Conservation (phyloP, 1,284 basidiomycete species). For the Rhizoctonia solani region DNA sequence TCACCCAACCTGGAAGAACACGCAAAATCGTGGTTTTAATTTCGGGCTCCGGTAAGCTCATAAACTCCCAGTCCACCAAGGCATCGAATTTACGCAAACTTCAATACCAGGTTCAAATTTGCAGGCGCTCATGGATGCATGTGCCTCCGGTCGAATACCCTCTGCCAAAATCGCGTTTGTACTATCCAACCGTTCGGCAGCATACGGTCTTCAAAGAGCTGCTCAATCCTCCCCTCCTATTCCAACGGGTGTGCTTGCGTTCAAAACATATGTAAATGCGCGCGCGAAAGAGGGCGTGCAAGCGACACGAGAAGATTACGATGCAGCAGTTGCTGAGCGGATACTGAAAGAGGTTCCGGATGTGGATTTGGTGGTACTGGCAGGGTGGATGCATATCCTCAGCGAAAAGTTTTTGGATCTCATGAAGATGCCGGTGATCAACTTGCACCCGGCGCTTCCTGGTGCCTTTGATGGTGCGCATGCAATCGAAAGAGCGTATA, state of each 20-base stretch:
- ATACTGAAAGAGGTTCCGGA: constrained; percentile 55
- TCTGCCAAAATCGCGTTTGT: constrained; percentile 77
- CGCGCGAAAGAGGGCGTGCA: constrained; percentile 18
- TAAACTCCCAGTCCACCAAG: constrained; percentile 25
- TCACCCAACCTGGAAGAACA: neutral
- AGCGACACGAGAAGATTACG: constrained; percentile 73
- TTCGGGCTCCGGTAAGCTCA: constrained; percentile 76
- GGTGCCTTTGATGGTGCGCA: constrained; percentile 92
- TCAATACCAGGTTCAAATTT: constrained; percentile 79
- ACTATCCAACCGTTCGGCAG: constrained; percentile 90
- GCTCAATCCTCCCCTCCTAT: constrained; percentile 70
- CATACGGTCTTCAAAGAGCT: constrained; percentile 87
- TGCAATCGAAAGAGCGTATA: constrained; percentile 87
- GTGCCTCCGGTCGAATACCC: constrained; percentile 61
- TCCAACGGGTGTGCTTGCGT: constrained; percentile 79
- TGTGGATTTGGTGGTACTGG: constrained; percentile 89
- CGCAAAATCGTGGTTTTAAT: constrained; percentile 65
- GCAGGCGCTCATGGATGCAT: constrained; percentile 91
- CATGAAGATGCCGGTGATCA: constrained; percentile 82
- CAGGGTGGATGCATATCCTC: constrained; percentile 98
- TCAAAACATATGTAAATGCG: constrained; percentile 82
- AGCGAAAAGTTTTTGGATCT: constrained; percentile 54
- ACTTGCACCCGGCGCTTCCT: constrained; percentile 94
- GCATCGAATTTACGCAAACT: neutral
- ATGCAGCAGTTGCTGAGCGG: constrained; percentile 76